Evolutionary conservation across 805 yeast species (phyloP), one percentile per base, ranked within the genome.

Genomic region (Kluyveromyces dobzhanskii): DNA sequence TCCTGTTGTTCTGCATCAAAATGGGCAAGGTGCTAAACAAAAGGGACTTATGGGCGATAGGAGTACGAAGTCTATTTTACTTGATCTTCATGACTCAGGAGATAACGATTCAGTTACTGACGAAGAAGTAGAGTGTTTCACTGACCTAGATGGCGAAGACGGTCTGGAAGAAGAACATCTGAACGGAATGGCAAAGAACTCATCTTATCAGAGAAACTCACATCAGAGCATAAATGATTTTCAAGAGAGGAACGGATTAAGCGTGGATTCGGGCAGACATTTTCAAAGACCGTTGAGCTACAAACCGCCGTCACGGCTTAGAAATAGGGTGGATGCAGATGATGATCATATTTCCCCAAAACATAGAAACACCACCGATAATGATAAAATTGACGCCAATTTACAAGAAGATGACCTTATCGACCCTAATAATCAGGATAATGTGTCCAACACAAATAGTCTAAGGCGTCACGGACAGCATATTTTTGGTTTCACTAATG

Each of bases 41-140:
- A 38, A 52, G 57, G 40, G 47, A 49, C 14, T 27, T 5, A 14
- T 12, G 6, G 11, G 16, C 6, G 30, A 27, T n/a, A 27, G 30
- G 23, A 11, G 17, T 12, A 14, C 30, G 3, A 58, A 58, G 33
- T 47, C 59, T 21, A 53, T 57, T 4, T 31, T 56, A 23, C 16
- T 27, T 5, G 59, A 51, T 24, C 37, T 52, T 17, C 48, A 53
- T 21, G 50, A 48, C 19, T 49, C 50, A 9, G 56, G 49, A 8
- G 58, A 42, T 17, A 49, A 39, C 26, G 56, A 46, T 32, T 54
- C 52, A 24, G 45, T 51, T 13, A 46, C 52, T 4, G 70, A 62
- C 38, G 70, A 65, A 36, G 70, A 65, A 41, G 71, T 63, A 1
- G 71, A 67, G 13, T 53, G 57, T n/a, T 64, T 65, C 42, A 63